These are phyloP conservation scores for Pyrus betulifolia DNA, from an alignment of 306 rosid species.

Conservation along the genomic window DNA sequence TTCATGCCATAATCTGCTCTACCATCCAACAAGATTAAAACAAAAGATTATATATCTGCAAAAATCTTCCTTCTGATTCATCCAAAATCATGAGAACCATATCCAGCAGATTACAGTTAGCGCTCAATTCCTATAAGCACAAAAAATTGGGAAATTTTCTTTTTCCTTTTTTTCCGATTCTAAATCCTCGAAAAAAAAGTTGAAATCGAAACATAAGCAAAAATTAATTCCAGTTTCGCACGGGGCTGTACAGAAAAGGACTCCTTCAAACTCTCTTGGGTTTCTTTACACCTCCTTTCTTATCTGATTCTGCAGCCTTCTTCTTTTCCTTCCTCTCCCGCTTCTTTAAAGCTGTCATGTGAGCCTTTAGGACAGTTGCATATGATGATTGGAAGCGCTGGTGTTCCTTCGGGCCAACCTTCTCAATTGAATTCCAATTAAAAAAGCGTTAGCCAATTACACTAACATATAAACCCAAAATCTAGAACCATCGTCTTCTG, in stretches of 20 bases:
- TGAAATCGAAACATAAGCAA: neutral
- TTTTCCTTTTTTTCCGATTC: neutral
- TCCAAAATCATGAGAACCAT: neutral
- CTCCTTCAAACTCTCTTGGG: slow-evolving; percentile 25
- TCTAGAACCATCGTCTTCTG: neutral
- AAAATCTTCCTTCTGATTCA: neutral
- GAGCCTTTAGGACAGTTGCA: slow-evolving; percentile 90
- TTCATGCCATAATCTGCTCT: neutral
- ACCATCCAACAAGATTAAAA: neutral
- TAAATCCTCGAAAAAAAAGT: neutral
- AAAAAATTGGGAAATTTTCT: neutral
- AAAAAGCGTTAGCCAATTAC: neutral
- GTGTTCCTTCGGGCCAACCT: slow-evolving; percentile 97
- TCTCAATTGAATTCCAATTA: slow-evolving; percentile 16
- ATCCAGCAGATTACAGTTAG: neutral
- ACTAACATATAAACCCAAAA: neutral
- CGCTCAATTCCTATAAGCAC: neutral
- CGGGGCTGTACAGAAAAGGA: slow-evolving; percentile 2
- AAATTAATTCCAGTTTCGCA: neutral
- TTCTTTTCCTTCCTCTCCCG: slow-evolving; percentile 97
- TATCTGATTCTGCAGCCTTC: slow-evolving; percentile 57
- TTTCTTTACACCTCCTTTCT: slow-evolving; percentile 49
- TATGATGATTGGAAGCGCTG: slow-evolving; percentile 95
- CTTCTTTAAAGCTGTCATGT: slow-evolving; percentile 93
- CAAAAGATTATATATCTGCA: neutral